Conservation (phyloP, 1,139 yeast species). For the Arxiozyma telluris region DNA sequence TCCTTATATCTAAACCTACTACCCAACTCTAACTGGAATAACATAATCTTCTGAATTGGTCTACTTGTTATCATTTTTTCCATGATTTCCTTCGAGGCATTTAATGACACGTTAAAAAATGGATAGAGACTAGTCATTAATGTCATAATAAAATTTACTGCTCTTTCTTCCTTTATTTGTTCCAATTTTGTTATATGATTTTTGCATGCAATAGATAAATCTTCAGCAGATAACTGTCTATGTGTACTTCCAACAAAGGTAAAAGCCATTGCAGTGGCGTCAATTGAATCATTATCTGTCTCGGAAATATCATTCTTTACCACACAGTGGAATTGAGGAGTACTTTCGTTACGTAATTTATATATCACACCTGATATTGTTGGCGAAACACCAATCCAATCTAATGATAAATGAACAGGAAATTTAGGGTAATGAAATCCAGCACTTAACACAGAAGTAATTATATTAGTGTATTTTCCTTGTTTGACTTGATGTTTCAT, state of each 20-base stretch:
- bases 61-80: conserved; percentile 31
- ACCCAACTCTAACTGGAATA: conserved; percentile 29
- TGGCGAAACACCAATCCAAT: conserved; percentile 28
- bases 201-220: conserved; percentile 29
- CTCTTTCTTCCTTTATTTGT: conserved; percentile 19
- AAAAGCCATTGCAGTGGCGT: conserved; percentile 30
- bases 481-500: conserved; percentile 16
- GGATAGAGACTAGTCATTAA: conserved; percentile 26
- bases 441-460: conserved; percentile 26
- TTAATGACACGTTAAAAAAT: conserved; percentile 29
- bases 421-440: conserved; percentile 23
- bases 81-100: conserved; percentile 30
- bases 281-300: conserved; percentile 16
- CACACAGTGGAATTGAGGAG: conserved; percentile 19
- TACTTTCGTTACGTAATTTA: conserved; percentile 14
- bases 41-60: conserved; percentile 30
- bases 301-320: conserved; percentile 13
- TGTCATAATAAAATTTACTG: conserved; percentile 22
- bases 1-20: conserved; percentile 18
- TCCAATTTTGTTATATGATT: conserved; percentile 22
- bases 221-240: conserved; percentile 29
- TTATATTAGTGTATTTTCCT: conserved; percentile 22
- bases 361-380: conserved; percentile 28
- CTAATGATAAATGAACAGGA: conserved; percentile 19
- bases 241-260: conserved; percentile 31